phyloP scores from a whole-genome alignment of 805 yeast genomes.

The Spencermartinsiella europaea region DNA sequence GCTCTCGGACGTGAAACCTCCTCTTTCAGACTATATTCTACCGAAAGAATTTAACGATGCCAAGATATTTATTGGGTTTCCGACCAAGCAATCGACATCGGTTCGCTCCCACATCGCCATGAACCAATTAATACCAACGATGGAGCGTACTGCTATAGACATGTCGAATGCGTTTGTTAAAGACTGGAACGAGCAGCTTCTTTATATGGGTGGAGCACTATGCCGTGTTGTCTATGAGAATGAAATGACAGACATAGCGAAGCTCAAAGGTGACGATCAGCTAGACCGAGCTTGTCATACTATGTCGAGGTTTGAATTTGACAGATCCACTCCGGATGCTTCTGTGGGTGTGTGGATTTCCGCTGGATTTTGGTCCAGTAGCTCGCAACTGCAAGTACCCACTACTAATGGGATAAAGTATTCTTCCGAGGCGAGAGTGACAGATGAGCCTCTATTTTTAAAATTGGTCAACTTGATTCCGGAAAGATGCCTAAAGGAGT shows the following conservation, averaged over 20 bases:
- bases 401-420: slow-evolving; percentile 30
- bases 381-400: slow-evolving; percentile 25
- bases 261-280: background rate
- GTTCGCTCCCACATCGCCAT: slow-evolving; percentile 34
- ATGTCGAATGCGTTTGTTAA: slow-evolving; percentile 37
- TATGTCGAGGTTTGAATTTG: slow-evolving; percentile 29
- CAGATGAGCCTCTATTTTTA: slow-evolving; percentile 23
- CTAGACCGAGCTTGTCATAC: slow-evolving; percentile 23
- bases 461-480: slow-evolving; percentile 28
- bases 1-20: slow-evolving; percentile 28
- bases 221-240: slow-evolving; percentile 33
- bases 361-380: slow-evolving; percentile 35
- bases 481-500: slow-evolving; percentile 15
- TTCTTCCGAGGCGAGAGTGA: slow-evolving; percentile 27
- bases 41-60: slow-evolving; percentile 34
- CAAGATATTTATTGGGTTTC: slow-evolving; percentile 37
- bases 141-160: slow-evolving; percentile 40
- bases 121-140: slow-evolving; percentile 38
- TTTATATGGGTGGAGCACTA: slow-evolving; percentile 35
- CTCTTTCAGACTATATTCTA: slow-evolving; percentile 33
- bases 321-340: slow-evolving; percentile 34
- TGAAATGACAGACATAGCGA: slow-evolving; percentile 31
- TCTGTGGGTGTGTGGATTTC: slow-evolving; percentile 31
- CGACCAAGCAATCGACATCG: slow-evolving; percentile 38
- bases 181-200: slow-evolving; percentile 37